Percentiles rank a stretch among this genome's conserved stretches.
phyloP scores from a whole-genome alignment of 352 stramenopile genomes.

The Globisporangium carolinianum region DNA sequence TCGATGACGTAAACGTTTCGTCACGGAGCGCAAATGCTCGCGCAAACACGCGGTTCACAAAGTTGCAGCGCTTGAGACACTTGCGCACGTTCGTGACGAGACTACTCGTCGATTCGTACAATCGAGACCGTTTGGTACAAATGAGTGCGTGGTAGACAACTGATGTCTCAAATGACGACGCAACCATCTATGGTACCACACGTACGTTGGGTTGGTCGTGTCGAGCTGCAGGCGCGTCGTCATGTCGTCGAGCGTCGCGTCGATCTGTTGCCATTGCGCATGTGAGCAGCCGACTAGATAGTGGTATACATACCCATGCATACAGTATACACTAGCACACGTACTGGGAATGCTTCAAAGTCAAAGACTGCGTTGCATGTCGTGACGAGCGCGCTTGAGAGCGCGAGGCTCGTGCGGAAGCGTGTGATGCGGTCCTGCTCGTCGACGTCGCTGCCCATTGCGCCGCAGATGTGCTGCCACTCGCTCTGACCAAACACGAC shows the following conservation, averaged over 20 bases:
- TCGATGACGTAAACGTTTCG: conserved; percentile 58
- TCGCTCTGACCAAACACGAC: conserved; percentile 67
- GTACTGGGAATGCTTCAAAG: conserved; percentile 60
- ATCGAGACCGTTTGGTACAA: too few species aligned
- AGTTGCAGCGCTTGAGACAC: conserved; percentile 64
- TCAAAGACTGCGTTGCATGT: conserved; percentile 80
- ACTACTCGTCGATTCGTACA: conserved; percentile 15
- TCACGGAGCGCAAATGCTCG: conserved; percentile 47
- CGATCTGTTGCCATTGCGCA: conserved; percentile 23
- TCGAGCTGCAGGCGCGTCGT: conserved; percentile 42
- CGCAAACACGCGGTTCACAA: conserved; percentile 70
- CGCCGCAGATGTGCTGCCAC: conserved; percentile 58
- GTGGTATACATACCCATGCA: neutral
- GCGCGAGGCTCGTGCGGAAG: conserved; percentile 65
- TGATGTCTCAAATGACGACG: neutral
- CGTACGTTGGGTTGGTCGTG: conserved; percentile 39
- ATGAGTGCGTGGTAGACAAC: too few species aligned
- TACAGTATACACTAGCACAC: neutral
- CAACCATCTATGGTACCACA: neutral
- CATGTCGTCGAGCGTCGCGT: conserved; percentile 47
- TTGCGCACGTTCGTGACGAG: conserved; percentile 58
- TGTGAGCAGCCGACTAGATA: too few species aligned
- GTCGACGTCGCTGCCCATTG: conserved; percentile 30
- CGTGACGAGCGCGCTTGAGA: conserved; percentile 48
- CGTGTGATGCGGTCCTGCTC: conserved; percentile 58